Evolutionary conservation across 192 early-diverging fungal genomes (phyloP).

Genomic region (Coemansia sp.): DNA sequence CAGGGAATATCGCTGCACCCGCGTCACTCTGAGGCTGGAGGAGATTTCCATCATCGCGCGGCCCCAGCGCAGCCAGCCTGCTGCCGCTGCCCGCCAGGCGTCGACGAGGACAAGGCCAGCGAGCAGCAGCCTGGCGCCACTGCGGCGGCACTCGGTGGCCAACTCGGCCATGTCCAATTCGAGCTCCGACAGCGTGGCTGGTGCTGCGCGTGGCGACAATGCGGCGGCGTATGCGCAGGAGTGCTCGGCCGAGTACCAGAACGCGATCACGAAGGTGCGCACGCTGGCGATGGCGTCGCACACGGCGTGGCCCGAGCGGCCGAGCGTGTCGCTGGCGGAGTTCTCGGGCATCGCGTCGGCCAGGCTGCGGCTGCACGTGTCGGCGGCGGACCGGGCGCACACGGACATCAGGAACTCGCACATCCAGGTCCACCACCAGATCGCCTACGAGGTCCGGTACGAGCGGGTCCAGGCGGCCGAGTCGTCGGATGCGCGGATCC

Average conservation of each 20-base stretch:
- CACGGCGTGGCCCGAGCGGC: conserved; percentile 7
- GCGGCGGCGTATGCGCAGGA: conserved; percentile 4
- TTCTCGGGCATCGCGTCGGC: conserved; percentile 24
- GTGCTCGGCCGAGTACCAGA: conserved; percentile 20
- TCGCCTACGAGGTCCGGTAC: conserved; percentile 48
- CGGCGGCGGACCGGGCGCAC: conserved; percentile 2
- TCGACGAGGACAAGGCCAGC: neutral
- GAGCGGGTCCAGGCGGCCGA: neutral
- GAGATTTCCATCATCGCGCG: conserved; percentile 49
- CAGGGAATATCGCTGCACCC: conserved; percentile 22
- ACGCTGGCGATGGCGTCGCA: conserved; percentile 16
- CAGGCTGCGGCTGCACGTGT: conserved; percentile 13
- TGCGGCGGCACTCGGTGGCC: conserved; percentile 8
- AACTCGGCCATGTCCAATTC: conserved; percentile 24
- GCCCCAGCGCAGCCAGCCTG: conserved; percentile 16
- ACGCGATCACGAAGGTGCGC: conserved; percentile 37
- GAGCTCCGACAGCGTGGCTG: conserved; percentile 33
- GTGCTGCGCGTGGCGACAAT: neutral
- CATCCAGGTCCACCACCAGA: conserved; percentile 51
- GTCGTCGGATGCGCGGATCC: conserved; percentile 19
- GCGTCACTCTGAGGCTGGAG: conserved; percentile 29
- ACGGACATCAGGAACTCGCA: conserved; percentile 48
- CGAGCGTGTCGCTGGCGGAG: conserved; percentile 6
- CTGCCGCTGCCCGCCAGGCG: neutral
- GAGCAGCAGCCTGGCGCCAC: neutral